A percentile compares a stretch with the other conserved stretches of the same genome.
phyloP scores from a whole-genome alignment of 306 rosid species.

The Cicer pinnatifidum region DNA sequence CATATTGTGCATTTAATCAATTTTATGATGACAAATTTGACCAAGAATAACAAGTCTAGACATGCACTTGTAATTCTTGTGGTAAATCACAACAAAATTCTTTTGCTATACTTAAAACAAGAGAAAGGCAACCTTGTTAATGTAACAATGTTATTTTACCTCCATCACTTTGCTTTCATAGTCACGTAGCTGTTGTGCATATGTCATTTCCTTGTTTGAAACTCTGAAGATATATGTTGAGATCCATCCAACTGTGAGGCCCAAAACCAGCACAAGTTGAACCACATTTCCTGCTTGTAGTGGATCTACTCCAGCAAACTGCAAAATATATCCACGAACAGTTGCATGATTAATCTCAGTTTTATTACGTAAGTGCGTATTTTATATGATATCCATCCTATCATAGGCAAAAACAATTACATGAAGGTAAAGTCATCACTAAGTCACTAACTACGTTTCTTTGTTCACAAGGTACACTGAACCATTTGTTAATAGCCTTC shows the following conservation, averaged over 20 bases:
- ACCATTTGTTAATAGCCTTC: too few species aligned
- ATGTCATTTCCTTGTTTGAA: conserved; percentile 98
- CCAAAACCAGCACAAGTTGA: conserved; percentile 91
- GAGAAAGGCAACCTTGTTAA: conserved; percentile 26
- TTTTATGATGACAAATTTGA: conserved; percentile 24
- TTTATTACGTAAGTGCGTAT: not conserved
- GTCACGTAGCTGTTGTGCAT: conserved; percentile 91
- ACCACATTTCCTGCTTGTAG: conserved; percentile 96
- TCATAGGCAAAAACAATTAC: not conserved
- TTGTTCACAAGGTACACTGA: too few species aligned
- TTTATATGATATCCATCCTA: not conserved
- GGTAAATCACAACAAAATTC: conserved; percentile 9
- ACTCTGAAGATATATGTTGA: conserved; percentile 90
- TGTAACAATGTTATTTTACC: conserved; percentile 62
- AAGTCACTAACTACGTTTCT: too few species aligned
- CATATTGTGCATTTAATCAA: conserved; percentile 9
- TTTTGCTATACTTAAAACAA: conserved; percentile 29
- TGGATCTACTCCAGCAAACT: conserved; percentile 88
- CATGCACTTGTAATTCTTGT: conserved; percentile 35
- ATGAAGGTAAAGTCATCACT: too few species aligned
- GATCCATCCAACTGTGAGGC: conserved; percentile 93
- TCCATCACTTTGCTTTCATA: conserved; percentile 93
- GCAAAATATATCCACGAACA: conserved; percentile 44
- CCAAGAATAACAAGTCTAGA: conserved; percentile 29
- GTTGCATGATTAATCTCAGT: conserved; percentile 28